Conservation (phyloP, 371 early-diverging fungal species). For the Rhizomucor pusillus region DNA sequence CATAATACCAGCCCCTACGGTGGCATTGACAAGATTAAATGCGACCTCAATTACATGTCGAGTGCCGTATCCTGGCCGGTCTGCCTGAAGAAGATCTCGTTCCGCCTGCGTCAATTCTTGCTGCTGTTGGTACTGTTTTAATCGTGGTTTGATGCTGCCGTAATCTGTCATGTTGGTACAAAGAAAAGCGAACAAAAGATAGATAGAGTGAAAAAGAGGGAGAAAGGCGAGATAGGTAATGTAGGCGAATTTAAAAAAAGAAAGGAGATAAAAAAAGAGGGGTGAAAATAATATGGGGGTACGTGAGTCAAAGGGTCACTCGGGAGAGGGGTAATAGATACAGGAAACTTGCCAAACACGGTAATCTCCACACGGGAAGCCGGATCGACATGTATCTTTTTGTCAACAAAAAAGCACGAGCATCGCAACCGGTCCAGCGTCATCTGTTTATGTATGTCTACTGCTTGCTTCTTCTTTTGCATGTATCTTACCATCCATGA, state of each 20-base stretch:
- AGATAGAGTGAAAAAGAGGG: conserved; percentile 5
- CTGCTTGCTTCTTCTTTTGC: no score
- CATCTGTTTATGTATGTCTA: no score
- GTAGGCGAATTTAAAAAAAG: conserved; percentile 2
- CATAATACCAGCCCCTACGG: conserved; percentile 56
- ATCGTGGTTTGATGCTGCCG: conserved; percentile 25
- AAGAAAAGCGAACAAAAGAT: conserved; percentile 5
- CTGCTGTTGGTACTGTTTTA: conserved; percentile 12
- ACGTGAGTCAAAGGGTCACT: background rate
- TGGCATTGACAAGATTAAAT: conserved; percentile 59
- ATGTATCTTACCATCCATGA: no score
- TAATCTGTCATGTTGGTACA: conserved; percentile 19
- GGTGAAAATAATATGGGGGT: background rate
- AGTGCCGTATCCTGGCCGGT: conserved; percentile 47
- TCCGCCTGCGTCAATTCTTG: conserved; percentile 27
- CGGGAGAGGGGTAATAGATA: no score
- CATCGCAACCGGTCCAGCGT: no score
- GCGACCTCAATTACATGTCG: conserved; percentile 38
- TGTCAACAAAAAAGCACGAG: no score
- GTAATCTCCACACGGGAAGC: no score
- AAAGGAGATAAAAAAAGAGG: conserved; percentile 3
- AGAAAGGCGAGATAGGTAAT: conserved; percentile 1
- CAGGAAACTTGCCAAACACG: no score
- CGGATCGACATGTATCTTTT: no score
- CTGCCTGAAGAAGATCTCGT: conserved; percentile 39